Conservation (phyloP, 2,329 filamentous ascomycete species). For the Arthrobotrys musiformis region DNA sequence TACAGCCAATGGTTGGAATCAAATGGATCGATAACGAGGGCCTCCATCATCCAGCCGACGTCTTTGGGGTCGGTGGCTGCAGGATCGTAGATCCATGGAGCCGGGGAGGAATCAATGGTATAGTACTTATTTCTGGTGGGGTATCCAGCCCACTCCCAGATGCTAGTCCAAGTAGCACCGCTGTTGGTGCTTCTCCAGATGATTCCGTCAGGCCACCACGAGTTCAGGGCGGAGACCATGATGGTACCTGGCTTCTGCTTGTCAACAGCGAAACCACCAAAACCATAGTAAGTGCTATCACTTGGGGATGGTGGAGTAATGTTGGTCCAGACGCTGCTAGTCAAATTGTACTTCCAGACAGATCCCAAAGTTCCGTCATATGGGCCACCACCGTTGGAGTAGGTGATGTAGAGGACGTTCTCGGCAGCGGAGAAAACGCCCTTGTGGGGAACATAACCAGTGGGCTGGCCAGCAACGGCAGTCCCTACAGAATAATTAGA, state of each 20-base stretch:
- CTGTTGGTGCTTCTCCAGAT: slow-evolving; percentile 70
- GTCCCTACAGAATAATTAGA: slow-evolving; percentile 59
- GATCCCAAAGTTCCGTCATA: slow-evolving; percentile 69
- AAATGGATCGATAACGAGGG: slow-evolving; percentile 69
- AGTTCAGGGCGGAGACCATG: slow-evolving; percentile 70
- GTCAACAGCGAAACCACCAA: slow-evolving; percentile 69
- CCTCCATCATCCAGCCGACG: slow-evolving; percentile 72
- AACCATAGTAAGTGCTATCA: slow-evolving; percentile 64
- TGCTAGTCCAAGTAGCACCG: slow-evolving; percentile 67
- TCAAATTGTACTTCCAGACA: slow-evolving; percentile 69
- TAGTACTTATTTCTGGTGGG: slow-evolving; percentile 66
- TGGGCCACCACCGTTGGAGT: slow-evolving; percentile 69
- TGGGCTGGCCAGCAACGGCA: slow-evolving; percentile 67
- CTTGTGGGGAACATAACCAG: slow-evolving; percentile 69
- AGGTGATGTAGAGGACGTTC: slow-evolving; percentile 69
- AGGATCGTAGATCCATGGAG: slow-evolving; percentile 69
- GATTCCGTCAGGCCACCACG: slow-evolving; percentile 71
- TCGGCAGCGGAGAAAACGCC: slow-evolving; percentile 67
- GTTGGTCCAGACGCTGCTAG: slow-evolving; percentile 67
- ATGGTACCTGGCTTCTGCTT: slow-evolving; percentile 69
- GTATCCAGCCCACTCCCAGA: slow-evolving; percentile 68
- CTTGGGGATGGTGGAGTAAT: slow-evolving; percentile 67
- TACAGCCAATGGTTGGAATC: slow-evolving; percentile 73
- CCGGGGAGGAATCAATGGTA: slow-evolving; percentile 65
- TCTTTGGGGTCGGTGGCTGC: slow-evolving; percentile 66